phyloP scores from a whole-genome alignment of 192 early-diverging fungal species.

The Dissophora ornata region DNA sequence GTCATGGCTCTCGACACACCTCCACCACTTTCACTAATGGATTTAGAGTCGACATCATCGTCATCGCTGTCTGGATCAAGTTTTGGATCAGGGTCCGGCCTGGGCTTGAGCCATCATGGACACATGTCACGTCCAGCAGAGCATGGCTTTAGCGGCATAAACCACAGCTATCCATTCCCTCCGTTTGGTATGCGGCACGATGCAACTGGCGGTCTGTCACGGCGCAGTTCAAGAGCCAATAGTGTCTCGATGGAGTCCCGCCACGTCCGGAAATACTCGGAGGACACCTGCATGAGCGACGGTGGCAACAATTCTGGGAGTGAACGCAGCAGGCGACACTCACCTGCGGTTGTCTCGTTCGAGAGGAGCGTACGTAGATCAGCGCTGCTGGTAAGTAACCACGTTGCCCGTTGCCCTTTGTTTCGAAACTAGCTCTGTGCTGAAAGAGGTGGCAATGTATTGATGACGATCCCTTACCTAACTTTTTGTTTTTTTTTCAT shows the following conservation, averaged over 20 bases:
- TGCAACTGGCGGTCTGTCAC: slow-evolving; percentile 2
- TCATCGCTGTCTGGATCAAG: slow-evolving; percentile 26
- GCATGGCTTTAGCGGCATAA: background rate
- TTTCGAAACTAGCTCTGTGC: no score
- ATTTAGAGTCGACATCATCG: slow-evolving; percentile 32
- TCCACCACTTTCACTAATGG: slow-evolving; percentile 46
- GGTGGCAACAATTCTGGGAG: slow-evolving; percentile 51
- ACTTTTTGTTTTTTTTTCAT: no score
- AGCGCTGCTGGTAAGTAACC: slow-evolving; percentile 28
- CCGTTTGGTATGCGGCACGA: slow-evolving; percentile 38
- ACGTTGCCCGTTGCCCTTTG: no score
- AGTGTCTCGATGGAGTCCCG: slow-evolving; percentile 49
- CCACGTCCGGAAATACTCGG: slow-evolving; percentile 41
- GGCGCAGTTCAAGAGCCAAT: slow-evolving; percentile 45
- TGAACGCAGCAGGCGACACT: slow-evolving; percentile 45
- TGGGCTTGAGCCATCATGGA: background rate
- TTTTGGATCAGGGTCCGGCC: slow-evolving; percentile 19
- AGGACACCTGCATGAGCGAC: slow-evolving; percentile 51
- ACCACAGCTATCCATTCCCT: slow-evolving; percentile 36
- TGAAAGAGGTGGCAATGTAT: no score
- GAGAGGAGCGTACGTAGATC: slow-evolving; percentile 48
- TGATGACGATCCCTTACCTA: no score
- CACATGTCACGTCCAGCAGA: slow-evolving; percentile 1
- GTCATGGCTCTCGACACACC: slow-evolving; percentile 52
- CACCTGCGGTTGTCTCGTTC: slow-evolving; percentile 42